Base-by-base conservation (phyloP, 345 rosid genomes). In the Populus davidiana region DNA sequence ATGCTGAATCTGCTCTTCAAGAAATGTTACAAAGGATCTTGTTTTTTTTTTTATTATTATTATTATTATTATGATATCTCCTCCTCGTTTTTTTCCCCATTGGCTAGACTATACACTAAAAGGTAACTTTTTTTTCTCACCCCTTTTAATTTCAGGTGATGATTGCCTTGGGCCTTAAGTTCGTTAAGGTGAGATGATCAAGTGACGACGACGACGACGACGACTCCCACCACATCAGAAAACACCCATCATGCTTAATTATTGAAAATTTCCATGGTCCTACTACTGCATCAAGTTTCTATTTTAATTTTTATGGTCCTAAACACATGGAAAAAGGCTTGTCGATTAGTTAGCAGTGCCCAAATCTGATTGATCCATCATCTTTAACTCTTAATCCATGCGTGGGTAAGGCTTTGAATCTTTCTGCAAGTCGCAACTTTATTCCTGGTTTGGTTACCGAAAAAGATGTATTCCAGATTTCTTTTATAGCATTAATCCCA, bases 391-490 rank as follows among this genome's bases (percentile, higher is more conserved):
- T 44, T 76, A 54, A 69, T 77, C 39, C 67, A 77, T 35, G 14
- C 14, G 2, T 23, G 6, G 17, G 14, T 21, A 6, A 50, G 9
- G 13, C 21, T 29, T 49, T 31, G 9, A 21, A 5, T n/a, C 0
- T 33, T 6, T 14, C 0, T 33, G 69, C 0, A 43, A 63, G 27
- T 12, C 10, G 17, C 9, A 35, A 25, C 52, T 75, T 62, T 35
- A 68, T 70, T 74, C 69, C 5, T 35, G 14, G 78, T 76, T 81
- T 73, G 81, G 79, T 65, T 56, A 21, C 67, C 49, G 61, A 71
- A 70, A 74, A 72, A 77, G 78, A 73, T 31, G 62, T 64, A 73
- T 77, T 85, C 75, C 79, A 71, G 79, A n/a, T 38, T 62, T 49
- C 10, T 63, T 56, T 59, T 67, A 18, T 21, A 31, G 33, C 33